Evolutionary conservation across 2,329 filamentous ascomycete genomes (phyloP), one percentile per base, ranked within the genome.

Genomic region (Aspergillus sp.): DNA sequence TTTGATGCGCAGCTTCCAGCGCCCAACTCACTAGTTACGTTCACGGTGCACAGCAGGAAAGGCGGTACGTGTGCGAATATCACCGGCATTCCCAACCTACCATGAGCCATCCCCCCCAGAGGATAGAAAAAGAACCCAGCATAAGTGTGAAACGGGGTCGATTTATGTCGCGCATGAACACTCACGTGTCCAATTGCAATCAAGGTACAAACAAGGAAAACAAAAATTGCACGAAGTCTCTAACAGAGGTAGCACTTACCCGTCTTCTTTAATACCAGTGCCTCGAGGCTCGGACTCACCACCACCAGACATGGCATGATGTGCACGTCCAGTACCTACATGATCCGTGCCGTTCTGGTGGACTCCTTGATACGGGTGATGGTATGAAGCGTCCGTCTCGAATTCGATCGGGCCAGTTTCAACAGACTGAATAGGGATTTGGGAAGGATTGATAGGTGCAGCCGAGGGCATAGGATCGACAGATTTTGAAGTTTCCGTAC

Each of bases 221-320:
- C 66, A 63, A 65, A 66, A 64, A 70, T 66, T 60, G 59, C 61
- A 49, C 25, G 51, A 36, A 41, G 27, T 51, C 30, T 41, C 42
- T n/a, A 58, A 23, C 23, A 41, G 56, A 48, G 57, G n/a, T 23
- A 48, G 11, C n/a, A 87, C 91, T 93, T 88, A 96, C 91, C 91
- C 91, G 74, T 96, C 91, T 86, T 96, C 91, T 78, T 96, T 96
- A 59, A 93, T 90, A 52, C 77, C 78, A 23, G 77, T 80, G 49
- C 74, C 75, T 50, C 77, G 75, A 53, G 66, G 69, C 47, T 76
- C 75, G 27, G 70, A 54, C 36, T 78, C 74, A 36, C 62, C 66
- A 51, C 65, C 65, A 55, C 68, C 62, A 59, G 63, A 56, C 25
- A 61, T 58, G 27, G 63, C 58, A 56, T 64, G 59, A 55, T 59